These are phyloP conservation scores for Taphrina confusa DNA, from an alignment of 1,139 yeast species.

Conservation along the genomic window DNA sequence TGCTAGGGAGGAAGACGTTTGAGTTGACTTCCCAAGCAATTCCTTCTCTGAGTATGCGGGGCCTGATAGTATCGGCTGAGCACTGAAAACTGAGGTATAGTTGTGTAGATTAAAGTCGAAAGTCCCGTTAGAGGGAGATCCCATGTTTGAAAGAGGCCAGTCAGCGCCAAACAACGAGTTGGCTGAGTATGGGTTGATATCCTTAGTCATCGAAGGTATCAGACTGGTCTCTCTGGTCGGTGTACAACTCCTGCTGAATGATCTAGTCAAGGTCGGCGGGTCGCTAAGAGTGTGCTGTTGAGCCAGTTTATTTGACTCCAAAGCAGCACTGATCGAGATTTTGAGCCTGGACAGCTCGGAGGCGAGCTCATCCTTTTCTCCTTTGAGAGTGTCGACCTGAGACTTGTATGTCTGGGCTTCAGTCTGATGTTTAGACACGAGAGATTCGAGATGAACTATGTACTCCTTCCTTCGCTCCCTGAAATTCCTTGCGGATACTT, in stretches of 20 bases:
- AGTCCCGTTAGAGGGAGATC: constrained; percentile 18
- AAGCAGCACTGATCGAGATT: constrained; percentile 12
- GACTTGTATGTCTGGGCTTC: constrained; percentile 41
- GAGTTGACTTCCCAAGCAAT: neutral
- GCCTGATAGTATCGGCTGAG: neutral
- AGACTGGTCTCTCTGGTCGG: constrained; percentile 14
- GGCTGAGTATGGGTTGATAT: constrained; percentile 29
- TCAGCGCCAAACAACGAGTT: constrained; percentile 11
- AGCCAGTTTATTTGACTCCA: constrained; percentile 11
- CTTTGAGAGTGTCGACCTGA: constrained; percentile 39
- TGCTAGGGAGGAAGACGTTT: neutral
- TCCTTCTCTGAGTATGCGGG: constrained; percentile 17
- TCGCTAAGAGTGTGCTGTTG: constrained; percentile 2
- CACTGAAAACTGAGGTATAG: constrained; percentile 16
- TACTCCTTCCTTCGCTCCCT: constrained; percentile 46
- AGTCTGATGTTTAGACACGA: constrained; percentile 41
- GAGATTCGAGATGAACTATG: constrained; percentile 44
- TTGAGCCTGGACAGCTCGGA: constrained; percentile 18
- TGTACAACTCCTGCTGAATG: constrained; percentile 9
- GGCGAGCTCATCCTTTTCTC: constrained; percentile 36
- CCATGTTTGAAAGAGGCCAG: constrained; percentile 29
- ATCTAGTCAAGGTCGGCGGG: neutral
- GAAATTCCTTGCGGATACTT: constrained; percentile 47
- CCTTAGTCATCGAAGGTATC: constrained; percentile 13
- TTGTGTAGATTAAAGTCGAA: constrained; percentile 30